These are phyloP conservation scores for Mortierella sp. DNA, from an alignment of 371 early-diverging fungal genomes.

Conservation along the genomic window DNA sequence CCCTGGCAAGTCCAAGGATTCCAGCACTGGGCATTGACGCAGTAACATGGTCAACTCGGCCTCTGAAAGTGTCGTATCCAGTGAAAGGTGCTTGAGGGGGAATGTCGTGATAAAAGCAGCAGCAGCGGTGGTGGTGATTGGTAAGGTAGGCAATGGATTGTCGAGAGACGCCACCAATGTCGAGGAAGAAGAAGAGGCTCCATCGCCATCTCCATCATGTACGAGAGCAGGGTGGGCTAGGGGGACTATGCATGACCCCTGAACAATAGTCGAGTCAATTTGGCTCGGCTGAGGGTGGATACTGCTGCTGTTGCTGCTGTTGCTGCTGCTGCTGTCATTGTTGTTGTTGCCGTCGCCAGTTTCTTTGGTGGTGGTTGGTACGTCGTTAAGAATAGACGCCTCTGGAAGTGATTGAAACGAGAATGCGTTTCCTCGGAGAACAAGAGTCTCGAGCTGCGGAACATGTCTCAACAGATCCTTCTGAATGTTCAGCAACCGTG, in stretches of 20 bases:
- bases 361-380: constrained; percentile 2
- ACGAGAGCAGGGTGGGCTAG: too few relatives aligned
- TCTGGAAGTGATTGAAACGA: constrained; percentile 4
- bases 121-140: too few relatives aligned
- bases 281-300: too few relatives aligned
- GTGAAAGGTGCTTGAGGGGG: constrained; percentile 15
- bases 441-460: constrained; percentile 15
- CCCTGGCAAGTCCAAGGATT: constrained; percentile 28
- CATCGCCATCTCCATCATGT: too few relatives aligned
- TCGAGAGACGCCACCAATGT: too few relatives aligned
- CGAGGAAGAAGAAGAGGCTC: too few relatives aligned
- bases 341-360: not conserved
- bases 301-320: too few relatives aligned
- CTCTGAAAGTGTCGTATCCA: constrained; percentile 20
- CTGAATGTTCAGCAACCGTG: constrained; percentile 4
- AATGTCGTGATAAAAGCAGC: not conserved
- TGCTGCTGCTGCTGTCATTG: not conserved
- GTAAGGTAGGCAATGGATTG: too few relatives aligned
- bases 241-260: too few relatives aligned
- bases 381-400: not conserved
- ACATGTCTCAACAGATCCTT: constrained; percentile 7
- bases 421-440: constrained; percentile 31
- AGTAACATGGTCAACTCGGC: constrained; percentile 12
- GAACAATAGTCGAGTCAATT: too few relatives aligned
- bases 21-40: constrained; percentile 18